Base-by-base conservation (phyloP, 2,329 filamentous ascomycete genomes). In the Ophiostoma himal-ulmi region DNA sequence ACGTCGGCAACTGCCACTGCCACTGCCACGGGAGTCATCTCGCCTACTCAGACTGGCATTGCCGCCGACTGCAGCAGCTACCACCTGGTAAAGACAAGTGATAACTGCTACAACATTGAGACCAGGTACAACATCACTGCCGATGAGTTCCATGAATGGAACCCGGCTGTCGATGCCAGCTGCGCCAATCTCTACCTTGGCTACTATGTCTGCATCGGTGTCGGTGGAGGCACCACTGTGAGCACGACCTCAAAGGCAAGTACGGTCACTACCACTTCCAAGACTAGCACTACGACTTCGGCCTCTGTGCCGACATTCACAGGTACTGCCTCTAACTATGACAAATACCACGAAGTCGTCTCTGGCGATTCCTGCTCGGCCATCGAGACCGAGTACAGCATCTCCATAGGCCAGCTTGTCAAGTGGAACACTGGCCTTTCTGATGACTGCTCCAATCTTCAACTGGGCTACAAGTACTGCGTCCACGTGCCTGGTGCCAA, bases 71-170 rank as follows among this genome's bases (percentile, higher is more conserved):
- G 72, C 67, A 70, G 69, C 54, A 54, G 62, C 2, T 71, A 68
- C 60, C 66, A 73, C 71, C 4, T 64, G 20, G 54, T 73, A 3
- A 68, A 52, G 2, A 44, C 64, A 2, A 71, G 72, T 5, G 71
- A 73, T 20, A 41, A 17, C 20, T 73, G 72, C 65, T 20, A 22
- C 4, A 41, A 44, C 57, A 71, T 73, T 17, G 71, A 71, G 57
- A 1, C 41, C 10, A 30, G 26, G 2, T 44, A 67, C 14, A 66
- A 39, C 54, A 73, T 73, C 48, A 57, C 70, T 5, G 30, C 54
- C 4, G 66, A 34, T 7, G n/a, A 71, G 22, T 72, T 73, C 41
- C 13, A 37, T 8, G 20, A 17, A 30, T 71, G 60, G 68, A 71
- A 70, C 37, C 36, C 52, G 3, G 52, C 22, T 26, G 11, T 57